Evolutionary conservation across 257 asterid genomes (phyloP), one percentile per base, ranked within the genome.

Genomic region (Salvia miltiorrhiza): DNA sequence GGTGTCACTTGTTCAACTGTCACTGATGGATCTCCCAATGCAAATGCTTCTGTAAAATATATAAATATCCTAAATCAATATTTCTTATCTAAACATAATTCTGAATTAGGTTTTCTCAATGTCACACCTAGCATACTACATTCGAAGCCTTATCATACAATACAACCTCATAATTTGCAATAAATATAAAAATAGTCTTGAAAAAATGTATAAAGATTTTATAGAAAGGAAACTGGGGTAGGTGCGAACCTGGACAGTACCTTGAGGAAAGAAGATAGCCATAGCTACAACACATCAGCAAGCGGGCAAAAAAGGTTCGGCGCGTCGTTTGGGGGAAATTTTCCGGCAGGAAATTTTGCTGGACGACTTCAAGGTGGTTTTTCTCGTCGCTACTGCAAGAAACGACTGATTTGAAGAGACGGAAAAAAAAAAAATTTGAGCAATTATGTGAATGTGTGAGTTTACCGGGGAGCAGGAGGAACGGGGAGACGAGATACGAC

Each of bases 1-100:
- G 97, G 96, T 4, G 95, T 88, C 17, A 87, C 95, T 87, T 90
- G 92, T 80, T 93, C 96, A 85, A 90, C 57, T 37, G 95, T 90
- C 72, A 93, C 82, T 13, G 95, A 86, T 9, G 99, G 82, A 81
- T 90, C 96, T 56, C 96, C 97, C 80, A 93, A 78, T 59, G 96
- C 97, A 75, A 79, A 82, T 33, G 99, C 99, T 39, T 97, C 99
- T 93, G 95, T 63, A 70, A 58, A 16, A 75, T 7, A 35, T 35
- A n/a, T 40, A 55, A 50, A 64, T 9, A 19, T 26, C 43, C 52
- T 57, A 24, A 7, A 67, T 66, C 13, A 58, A 5, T 24, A 56
- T 12, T 53, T 60, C 9, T 53, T 70, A 4, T 1, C 21, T 13
- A 8, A 39, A 40, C 35, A 20, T 20, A 9, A 20, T 4, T 40